Evolutionary conservation across 305 asterid species (phyloP), one percentile per base, ranked within the genome.

Genomic region (Rubia balearica): DNA sequence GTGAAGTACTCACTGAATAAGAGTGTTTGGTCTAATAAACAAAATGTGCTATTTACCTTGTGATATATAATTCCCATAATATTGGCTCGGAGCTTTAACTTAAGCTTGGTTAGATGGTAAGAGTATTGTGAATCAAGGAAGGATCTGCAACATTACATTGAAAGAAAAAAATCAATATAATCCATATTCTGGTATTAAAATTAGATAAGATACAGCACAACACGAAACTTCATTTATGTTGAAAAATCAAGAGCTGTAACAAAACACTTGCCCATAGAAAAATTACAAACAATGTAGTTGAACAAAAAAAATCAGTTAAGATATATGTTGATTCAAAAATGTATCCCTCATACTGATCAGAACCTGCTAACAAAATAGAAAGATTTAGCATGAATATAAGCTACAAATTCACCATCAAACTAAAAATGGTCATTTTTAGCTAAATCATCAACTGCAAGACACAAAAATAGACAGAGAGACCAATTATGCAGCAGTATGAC

Each of bases 51-150:
- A 74, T 70, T 75, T 77, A 90, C 99, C 99, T 94, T 91, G 36
- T 86, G 80, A 74, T 91, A 94, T 80, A 94, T 86, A 70, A 88
- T 78, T 49, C 96, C 88, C 92, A 85, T 91, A 74, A 94, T 89
- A 76, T 96, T 83, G 65, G 99, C 87, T 78, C 99, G 88, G 82
- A 94, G 81, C 87, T 82, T 91, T 81, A 94, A 85, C 87, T 91
- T 81, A 75, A 94, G 83, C 84, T 81, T 84, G 82, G 96, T 78
- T 74, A 94, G 96, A 75, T 82, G 95, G 76, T 85, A 89, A 53
- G 90, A 76, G 74, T 91, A 91, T 71, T 94, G 99, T 55, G 99
- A 91, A 73, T 94, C 96, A 24, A 94, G 96, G 83, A 91, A 87
- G 63, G 99, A 94, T 85, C 98, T 91, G 96, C 87, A 80, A 65